These are phyloP conservation scores for Beauveria sp. DNA, from an alignment of 2,329 filamentous ascomycete species.

Conservation along the genomic window DNA sequence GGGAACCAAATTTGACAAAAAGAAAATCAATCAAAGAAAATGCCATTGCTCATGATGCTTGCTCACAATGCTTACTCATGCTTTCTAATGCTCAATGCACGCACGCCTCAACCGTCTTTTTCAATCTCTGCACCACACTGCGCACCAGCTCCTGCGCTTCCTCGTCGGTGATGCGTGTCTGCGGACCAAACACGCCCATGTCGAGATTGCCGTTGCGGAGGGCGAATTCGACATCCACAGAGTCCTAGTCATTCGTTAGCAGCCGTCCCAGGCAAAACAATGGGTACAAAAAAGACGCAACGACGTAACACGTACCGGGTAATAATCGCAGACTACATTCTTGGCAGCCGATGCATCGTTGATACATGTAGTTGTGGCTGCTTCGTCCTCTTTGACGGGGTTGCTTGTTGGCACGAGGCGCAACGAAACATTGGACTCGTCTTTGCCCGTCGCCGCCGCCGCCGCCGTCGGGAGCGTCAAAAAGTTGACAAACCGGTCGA, in stretches of 20 bases:
- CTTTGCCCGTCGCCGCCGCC: not conserved
- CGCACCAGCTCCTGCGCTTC: slow-evolving; percentile 20
- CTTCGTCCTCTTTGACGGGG: not conserved
- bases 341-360: slow-evolving; percentile 11
- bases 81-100: not conserved
- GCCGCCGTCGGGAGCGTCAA: slow-evolving; percentile 41
- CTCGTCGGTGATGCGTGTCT: slow-evolving; percentile 18
- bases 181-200: slow-evolving; percentile 34
- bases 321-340: slow-evolving; percentile 18
- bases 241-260: slow-evolving; percentile 21
- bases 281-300: not conserved
- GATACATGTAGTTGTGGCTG: not conserved
- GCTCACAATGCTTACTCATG: not conserved
- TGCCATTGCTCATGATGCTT: not conserved
- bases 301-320: slow-evolving; percentile 20
- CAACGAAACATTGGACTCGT: not conserved
- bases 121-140: slow-evolving; percentile 18
- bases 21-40: not conserved
- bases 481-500: slow-evolving; percentile 79
- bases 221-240: slow-evolving; percentile 34
- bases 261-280: too few relatives aligned
- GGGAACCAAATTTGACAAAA: not conserved
- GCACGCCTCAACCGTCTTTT: slow-evolving; percentile 1
- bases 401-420: not conserved
- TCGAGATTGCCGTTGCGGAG: slow-evolving; percentile 24